Evolutionary conservation across 768 basidiomycete genomes (phyloP), one percentile per base, ranked within the genome.

Genomic region (Leccinum truebloodii): DNA sequence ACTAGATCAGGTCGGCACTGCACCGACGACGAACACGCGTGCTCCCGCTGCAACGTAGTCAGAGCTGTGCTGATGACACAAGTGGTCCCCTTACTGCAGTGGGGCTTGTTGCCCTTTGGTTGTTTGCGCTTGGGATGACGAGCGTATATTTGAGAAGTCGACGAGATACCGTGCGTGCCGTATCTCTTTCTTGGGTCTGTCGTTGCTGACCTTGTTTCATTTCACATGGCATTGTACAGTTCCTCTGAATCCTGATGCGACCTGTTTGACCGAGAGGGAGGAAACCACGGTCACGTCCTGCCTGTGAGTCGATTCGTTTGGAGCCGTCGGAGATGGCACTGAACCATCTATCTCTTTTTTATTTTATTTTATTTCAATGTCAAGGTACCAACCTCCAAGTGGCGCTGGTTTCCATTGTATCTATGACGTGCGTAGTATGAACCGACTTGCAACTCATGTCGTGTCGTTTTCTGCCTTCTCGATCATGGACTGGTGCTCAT

Each of bases 101-200:
- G 0, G 74, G 70, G 3, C 73, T 93, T 41, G 69, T 93, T 28
- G 76, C 57, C 1, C 73, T 90, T 6, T 94, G 91, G 87, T 63
- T 92, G 53, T 83, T 92, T 70, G 92, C 92, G 64, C 75, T 81
- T 9, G 83, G 83, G 60, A 91, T 90, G 49, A 98, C 96, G 22
- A 86, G 88, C 55, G 76, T 96, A 8, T 98, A 93, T 73, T 98
- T 96, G 81, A 98, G 78, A 98, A 98, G 77, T 61, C 92, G 34
- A 86, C 88, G 3, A 95, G 96, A 13, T 89, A 88, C 60, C 41
- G 94, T 95, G 69, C 69, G 92, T 86, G 32, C 41, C 13, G 28
- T 56, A 8, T 30, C n/a, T 4, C 6, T 16, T 30, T 30, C 9
- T 2, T 0, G 26, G 32, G 12, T 22, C 16, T n/a, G 64, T 77